Conservation (phyloP, 108 stramenopile species). For the Conticribra guillardii region DNA sequence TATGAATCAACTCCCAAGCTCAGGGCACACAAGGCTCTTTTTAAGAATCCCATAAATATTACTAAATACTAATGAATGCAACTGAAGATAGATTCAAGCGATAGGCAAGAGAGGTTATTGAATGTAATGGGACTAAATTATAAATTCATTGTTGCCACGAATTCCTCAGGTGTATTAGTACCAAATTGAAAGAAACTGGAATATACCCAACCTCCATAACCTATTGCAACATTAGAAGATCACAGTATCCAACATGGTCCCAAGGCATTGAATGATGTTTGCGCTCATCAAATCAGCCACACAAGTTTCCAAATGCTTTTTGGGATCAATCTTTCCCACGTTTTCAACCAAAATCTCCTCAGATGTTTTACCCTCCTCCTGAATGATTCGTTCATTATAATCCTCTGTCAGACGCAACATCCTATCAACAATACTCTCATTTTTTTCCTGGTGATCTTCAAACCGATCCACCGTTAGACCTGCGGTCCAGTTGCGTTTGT, state of each 20-base stretch:
- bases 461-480: slow-evolving; percentile 88
- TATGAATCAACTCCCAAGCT: too few relatives aligned
- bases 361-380: slow-evolving; percentile 85
- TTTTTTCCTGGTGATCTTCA: slow-evolving; percentile 88
- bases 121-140: too few relatives aligned
- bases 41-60: too few relatives aligned
- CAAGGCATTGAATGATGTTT: slow-evolving; percentile 97
- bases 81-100: too few relatives aligned
- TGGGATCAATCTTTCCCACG: slow-evolving; percentile 98
- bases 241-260: slow-evolving; percentile 98
- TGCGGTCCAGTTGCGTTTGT: slow-evolving; percentile 94
- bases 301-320: slow-evolving; percentile 89
- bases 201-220: too few relatives aligned
- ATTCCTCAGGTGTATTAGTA: too few relatives aligned
- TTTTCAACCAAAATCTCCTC: slow-evolving; percentile 88
- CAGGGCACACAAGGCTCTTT: too few relatives aligned
- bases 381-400: slow-evolving; percentile 92
- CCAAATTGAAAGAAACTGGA: too few relatives aligned
- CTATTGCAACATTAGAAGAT: slow-evolving; percentile 76
- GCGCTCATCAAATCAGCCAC: slow-evolving; percentile 95
- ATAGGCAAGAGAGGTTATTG: too few relatives aligned
- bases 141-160: too few relatives aligned
- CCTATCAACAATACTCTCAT: slow-evolving; percentile 83
- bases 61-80: too few relatives aligned
- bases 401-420: slow-evolving; percentile 93